These are phyloP conservation scores for Berkeleyomyces rouxiae DNA, from an alignment of 2,329 filamentous ascomycete species.

Conservation along the genomic window DNA sequence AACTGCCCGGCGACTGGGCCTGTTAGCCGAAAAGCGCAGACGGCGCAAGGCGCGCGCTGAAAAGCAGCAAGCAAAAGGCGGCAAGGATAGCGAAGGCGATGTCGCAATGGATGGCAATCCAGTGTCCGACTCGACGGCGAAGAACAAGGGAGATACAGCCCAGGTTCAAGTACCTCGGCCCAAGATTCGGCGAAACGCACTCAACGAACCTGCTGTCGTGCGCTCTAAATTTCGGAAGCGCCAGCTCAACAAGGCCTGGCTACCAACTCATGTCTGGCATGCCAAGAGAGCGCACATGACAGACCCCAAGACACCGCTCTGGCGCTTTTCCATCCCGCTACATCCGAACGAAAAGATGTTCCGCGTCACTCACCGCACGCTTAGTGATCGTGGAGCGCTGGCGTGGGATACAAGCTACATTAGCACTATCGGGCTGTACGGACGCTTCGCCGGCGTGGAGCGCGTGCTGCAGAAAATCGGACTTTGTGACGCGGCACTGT, in stretches of 20 bases:
- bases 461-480: conserved; percentile 51
- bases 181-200: conserved; percentile 52
- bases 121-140: conserved; percentile 1
- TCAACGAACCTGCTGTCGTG: conserved; percentile 41
- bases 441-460: conserved; percentile 44
- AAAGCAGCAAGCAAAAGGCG: conserved; percentile 20
- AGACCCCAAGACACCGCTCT: conserved; percentile 58
- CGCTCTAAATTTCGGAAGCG: conserved; percentile 64
- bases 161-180: conserved; percentile 25
- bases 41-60: conserved; percentile 23
- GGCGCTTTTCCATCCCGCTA: conserved; percentile 75
- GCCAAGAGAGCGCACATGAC: conserved; percentile 87
- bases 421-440: conserved; percentile 67
- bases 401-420: conserved; percentile 93
- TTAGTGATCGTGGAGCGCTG: conserved; percentile 57
- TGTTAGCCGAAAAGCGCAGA: conserved; percentile 40
- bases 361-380: conserved; percentile 67
- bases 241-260: conserved; percentile 77
- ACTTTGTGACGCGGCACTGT: conserved; percentile 41
- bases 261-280: conserved; percentile 89
- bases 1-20: conserved; percentile 53
- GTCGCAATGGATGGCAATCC: not conserved
- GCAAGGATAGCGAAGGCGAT: conserved; percentile 14
- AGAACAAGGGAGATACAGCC: not conserved
- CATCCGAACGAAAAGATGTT: conserved; percentile 84